These are phyloP conservation scores for Phalaenopsis aphrodite DNA, from an alignment of 106 monocot genomes.

Conservation along the genomic window DNA sequence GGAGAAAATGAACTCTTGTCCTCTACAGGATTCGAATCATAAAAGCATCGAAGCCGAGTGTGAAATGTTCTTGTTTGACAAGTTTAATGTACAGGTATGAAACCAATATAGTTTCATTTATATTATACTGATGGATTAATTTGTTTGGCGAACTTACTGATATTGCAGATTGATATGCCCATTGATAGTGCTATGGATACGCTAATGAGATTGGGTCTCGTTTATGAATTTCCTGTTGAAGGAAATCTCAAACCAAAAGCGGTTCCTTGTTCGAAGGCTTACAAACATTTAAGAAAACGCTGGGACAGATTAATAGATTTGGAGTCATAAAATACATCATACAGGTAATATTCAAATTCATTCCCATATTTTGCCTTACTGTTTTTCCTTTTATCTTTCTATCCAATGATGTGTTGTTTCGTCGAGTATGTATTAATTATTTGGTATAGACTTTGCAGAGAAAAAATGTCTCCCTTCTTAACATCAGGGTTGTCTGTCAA, in stretches of 20 bases:
- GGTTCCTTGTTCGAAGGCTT: conserved; percentile 53
- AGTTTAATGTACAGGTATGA: conserved; percentile 67
- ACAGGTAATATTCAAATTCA: not conserved
- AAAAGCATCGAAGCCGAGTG: conserved; percentile 52
- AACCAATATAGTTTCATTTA: not conserved
- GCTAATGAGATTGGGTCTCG: conserved; percentile 54
- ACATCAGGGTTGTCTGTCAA: too few species aligned
- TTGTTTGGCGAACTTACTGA: not conserved
- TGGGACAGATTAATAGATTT: conserved; percentile 59
- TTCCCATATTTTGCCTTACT: too few species aligned
- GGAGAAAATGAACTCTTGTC: too few species aligned
- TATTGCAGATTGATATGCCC: conserved; percentile 89
- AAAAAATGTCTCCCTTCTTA: too few species aligned
- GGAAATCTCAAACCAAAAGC: conserved; percentile 25
- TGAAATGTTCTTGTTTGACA: conserved; percentile 71
- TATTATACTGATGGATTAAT: not conserved
- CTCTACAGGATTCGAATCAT: conserved; percentile 37
- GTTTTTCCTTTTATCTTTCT: too few species aligned
- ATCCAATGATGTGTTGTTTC: too few species aligned
- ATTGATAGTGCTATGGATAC: conserved; percentile 70
- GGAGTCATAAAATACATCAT: not conserved
- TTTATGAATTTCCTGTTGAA: conserved; percentile 37
- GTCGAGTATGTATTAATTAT: too few species aligned
- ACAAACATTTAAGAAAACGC: conserved; percentile 43
- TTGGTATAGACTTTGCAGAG: too few species aligned